Evolutionary conservation across 2,329 filamentous ascomycete species (phyloP), one percentile per base, ranked within the genome.

Genomic region (Ceratocystis cacaofunesta): DNA sequence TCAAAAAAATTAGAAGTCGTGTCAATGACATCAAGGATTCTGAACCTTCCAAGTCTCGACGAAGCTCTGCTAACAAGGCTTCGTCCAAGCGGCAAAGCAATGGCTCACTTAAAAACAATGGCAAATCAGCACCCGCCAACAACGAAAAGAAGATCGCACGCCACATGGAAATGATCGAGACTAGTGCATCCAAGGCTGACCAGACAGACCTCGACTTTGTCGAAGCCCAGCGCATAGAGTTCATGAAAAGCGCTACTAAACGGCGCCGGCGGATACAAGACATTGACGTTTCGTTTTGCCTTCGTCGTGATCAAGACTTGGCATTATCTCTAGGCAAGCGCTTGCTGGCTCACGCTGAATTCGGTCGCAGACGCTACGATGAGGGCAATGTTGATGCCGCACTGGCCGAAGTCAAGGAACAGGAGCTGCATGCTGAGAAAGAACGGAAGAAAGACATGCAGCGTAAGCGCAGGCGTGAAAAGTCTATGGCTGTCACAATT

Each of bases 371-470:
- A 64, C 85, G 89, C 41, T 96, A 89, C 73, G 84, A 89, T 67
- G 81, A 88, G 15, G 78, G 86, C 58, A 86, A 94, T 73, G 92
- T 91, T 72, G 84, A 89, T 19, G 86, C 88, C 50, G 92, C 94
- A 1, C 82, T 92, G 67, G 84, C 88, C 64, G 88, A 96, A 71
- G 92, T 97, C 1, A 89, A 94, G 70, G 88, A 91, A 68, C 90
- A 90, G 69, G 92, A 96, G 74, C 81, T 96, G 6, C 88, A 88
- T 68, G 91, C 92, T 68, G 94, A 99, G 75, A 99, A 99, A 77
- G 94, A 99, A 76, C 90, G 94, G 69, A 99, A 99, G 79, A 99
- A 99, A 78, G 94, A 99, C 73, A 97, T 99, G 90, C 94, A 99
- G 74, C 88, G 94, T 69, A 99, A 97, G 78, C 85, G 94, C 68